Base-by-base conservation (phyloP, 140 eudicot species). In the Eryngium alpinum region DNA sequence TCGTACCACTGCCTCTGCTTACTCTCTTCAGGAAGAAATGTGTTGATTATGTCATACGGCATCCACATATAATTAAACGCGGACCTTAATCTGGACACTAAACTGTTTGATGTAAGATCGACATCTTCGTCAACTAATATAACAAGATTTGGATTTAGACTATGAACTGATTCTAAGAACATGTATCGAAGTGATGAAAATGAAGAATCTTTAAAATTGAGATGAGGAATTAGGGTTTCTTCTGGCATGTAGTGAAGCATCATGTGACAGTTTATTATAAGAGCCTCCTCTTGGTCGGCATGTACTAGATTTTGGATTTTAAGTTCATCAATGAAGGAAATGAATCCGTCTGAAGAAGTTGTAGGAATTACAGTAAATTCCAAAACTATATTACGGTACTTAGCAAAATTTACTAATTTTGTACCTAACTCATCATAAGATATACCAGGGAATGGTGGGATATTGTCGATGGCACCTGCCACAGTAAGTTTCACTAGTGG, bases 21-120 rank as follows among this genome's bases (percentile, higher is more conserved):
- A 86, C 96, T 90, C 38, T 92, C 98, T 67, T 86, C 80, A 0
- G 96, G 92, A 74, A 96, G 83, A 84, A 90, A 96, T 19, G 98
- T 96, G 83, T 96, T 98, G 67, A 89, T 91, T 34, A 92, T 91
- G 53, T 96, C 99, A 33, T 88, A 96, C 2, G 98, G 97, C 25
- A 96, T 93, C 99, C 99, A 96, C 31, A 96, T 74, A 77, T 91
- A 93, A 50, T 89, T 90, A 75, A 90, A 96, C 24, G 99, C 99
- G 4, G 99, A 89, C 81, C 94, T 86, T 77, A 96, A 83, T 77
- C 99, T 67, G 24, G 75, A 56, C 43, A 93, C 96, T 52, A 96
- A 69, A 56, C 88, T 81, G 46, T 66, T 86, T 1, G 98, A 90
- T n/a, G 97, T 91, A 72, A 96, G 90, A 84, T 96, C 98, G 0